Base-by-base conservation (phyloP, 164 flowering plant species). In the Aristolochia fimbriata region DNA sequence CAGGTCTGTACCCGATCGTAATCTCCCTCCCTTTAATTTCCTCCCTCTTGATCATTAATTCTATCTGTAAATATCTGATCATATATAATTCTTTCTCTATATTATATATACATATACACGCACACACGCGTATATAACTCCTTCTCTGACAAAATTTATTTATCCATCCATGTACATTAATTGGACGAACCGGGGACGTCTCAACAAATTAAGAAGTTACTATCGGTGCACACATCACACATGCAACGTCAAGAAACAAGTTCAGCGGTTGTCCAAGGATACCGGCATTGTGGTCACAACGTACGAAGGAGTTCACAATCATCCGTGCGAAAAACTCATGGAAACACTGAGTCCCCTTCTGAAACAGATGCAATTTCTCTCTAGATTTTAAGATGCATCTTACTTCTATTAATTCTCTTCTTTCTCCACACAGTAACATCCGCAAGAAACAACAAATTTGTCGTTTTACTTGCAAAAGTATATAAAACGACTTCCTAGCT, bases 191-290 rank as follows among this genome's bases (percentile, higher is more conserved):
- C 20, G 27, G 31, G 31, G 16, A 55, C 15, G 19, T 11, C 4
- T 24, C 15, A 6, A 23, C 13, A 16, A 25, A 33, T 41, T 13
- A 52, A 88, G 97, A 80, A 88, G 97, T 73, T 91, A 91, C 51
- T 91, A 87, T 47, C 80, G 96, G 8, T 91, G 97, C 81, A 86
- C 96, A 13, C 83, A 91, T 65, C 88, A 81, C 55, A 83, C 94
- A 63, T 91, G 96, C 87, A 79, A 76, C 61, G 97, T 88, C 74
- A 91, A 91, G 88, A 91, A 88, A 64, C 97, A 91, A 48, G 83
- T 91, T 19, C 96, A 91, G 48, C 79, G 96, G 62, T 69, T 80
- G 8, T 83, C 92, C 0, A 86, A 81, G 72, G 96, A 88, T 68
- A 81, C 83, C 2, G 72, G 91, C 81, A 77, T 86, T 7, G 94